Evolutionary conservation across 2,329 filamentous ascomycete genomes (phyloP).

Genomic region (Ramularia collo-cygni): DNA sequence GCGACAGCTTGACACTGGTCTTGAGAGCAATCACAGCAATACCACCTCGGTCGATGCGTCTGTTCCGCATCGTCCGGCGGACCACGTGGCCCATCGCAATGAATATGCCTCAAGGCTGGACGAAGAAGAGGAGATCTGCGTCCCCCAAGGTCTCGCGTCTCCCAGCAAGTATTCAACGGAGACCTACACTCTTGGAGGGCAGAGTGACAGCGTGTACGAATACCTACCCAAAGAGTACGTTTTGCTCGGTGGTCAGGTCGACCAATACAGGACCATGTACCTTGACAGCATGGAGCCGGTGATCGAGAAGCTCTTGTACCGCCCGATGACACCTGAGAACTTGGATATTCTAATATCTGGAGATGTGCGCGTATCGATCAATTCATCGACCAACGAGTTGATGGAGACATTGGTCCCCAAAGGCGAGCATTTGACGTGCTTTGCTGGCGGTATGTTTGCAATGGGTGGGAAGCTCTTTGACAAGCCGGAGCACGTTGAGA

Average conservation of each 20-base stretch:
- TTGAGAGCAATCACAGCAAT: neutral
- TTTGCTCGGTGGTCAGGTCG: slow-evolving; percentile 65
- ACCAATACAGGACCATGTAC: slow-evolving; percentile 69
- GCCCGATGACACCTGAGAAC: slow-evolving; percentile 63
- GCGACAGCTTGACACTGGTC: slow-evolving; percentile 9
- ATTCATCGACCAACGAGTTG: slow-evolving; percentile 36
- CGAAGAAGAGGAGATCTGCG: slow-evolving; percentile 13
- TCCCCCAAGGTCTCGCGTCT: slow-evolving; percentile 49
- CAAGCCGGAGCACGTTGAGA: slow-evolving; percentile 41
- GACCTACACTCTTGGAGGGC: slow-evolving; percentile 48
- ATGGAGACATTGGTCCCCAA: slow-evolving; percentile 35
- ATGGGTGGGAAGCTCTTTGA: slow-evolving; percentile 48
- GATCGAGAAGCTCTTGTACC: slow-evolving; percentile 67
- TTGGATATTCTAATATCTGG: slow-evolving; percentile 70
- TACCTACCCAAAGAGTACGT: slow-evolving; percentile 60
- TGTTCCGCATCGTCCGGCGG: too few species aligned
- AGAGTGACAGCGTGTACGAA: slow-evolving; percentile 52
- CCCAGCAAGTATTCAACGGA: slow-evolving; percentile 41
- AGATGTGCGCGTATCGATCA: slow-evolving; percentile 39
- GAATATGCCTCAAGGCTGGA: too few species aligned
- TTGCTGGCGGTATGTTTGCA: slow-evolving; percentile 50
- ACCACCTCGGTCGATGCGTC: too few species aligned
- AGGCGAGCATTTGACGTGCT: slow-evolving; percentile 48
- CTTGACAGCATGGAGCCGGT: slow-evolving; percentile 59
- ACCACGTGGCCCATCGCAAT: too few species aligned